Base-by-base conservation (phyloP, 2,329 filamentous ascomycete genomes). In the Paraconiothyrium sp. region DNA sequence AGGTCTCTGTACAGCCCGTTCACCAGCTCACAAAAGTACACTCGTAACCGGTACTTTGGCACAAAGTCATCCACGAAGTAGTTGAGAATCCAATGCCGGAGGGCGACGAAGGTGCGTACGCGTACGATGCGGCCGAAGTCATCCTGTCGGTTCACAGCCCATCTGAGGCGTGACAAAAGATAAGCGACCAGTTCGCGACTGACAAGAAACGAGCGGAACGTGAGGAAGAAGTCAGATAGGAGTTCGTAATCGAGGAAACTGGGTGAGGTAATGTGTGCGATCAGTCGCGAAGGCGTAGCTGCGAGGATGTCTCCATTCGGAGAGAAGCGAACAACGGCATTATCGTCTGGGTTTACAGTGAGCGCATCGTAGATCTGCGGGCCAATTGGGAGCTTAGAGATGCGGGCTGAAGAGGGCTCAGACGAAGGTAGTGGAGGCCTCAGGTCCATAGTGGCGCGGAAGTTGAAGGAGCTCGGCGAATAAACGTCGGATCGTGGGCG, bases 41-140 rank as follows among this genome's bases (percentile, higher is more conserved):
- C 82, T 9, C 94, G 89, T 35, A 98, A 83, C 48, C 86, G 83
- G 73, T 90, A 89, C 74, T 94, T 89, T 27, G 90, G 80, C 44
- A 96, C 88, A 76, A 97, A 99, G 75, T 99, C 95, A 74, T 99
- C 95, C 58, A 92, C 86, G 69, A 98, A 99, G 78, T 99, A 99
- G 77, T 99, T 99, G 64, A 99, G 81, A 60, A 98, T 94, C 95
- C 95, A 99, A 78, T 99, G 95, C 59, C 95, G 89, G 48, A 98
- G 85, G 8, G 95, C 95, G 30, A 97, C 95, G 81, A 98, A 99
- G 0, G 94, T 96, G 46, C 95, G 88, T 16, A 99, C 96, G 54
- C 94, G 89, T n/a, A 97, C 95, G 56, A 99, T 92, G 74, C 93
- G 92, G 43, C 95, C 95, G 60, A 90, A 89, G 75, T 97, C 93